A percentile compares a stretch with the other conserved stretches of the same genome.
Conservation (phyloP, 306 rosid species). For the Malus domestica region ASM211411v1 NC_041801.1:20556501-20557000, state of each 20-base stretch:
- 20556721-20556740: conserved; percentile 46
- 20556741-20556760: not conserved
- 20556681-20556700: conserved; percentile 87
- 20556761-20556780: not conserved
- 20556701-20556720: conserved; percentile 94
- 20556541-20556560: conserved; percentile 52
- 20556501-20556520: conserved; percentile 40
- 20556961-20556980: not conserved
- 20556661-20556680: conserved; percentile 88
- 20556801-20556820: not conserved
- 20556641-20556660: conserved; percentile 94
- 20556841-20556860: not conserved
- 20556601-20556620: conserved; percentile 76
- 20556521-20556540: conserved; percentile 36
- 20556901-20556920: not conserved
- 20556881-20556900: not conserved
- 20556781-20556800: not conserved
- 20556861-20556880: not conserved
- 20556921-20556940: not conserved
- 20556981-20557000: not conserved
- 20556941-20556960: not conserved
- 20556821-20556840: not conserved
- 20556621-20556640: conserved; percentile 74
- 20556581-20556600: conserved; percentile 46
- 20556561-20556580: conserved; percentile 55